These are phyloP conservation scores for Taphrina wiesneri DNA, from an alignment of 1,139 yeast genomes.

Conservation along the genomic window DNA sequence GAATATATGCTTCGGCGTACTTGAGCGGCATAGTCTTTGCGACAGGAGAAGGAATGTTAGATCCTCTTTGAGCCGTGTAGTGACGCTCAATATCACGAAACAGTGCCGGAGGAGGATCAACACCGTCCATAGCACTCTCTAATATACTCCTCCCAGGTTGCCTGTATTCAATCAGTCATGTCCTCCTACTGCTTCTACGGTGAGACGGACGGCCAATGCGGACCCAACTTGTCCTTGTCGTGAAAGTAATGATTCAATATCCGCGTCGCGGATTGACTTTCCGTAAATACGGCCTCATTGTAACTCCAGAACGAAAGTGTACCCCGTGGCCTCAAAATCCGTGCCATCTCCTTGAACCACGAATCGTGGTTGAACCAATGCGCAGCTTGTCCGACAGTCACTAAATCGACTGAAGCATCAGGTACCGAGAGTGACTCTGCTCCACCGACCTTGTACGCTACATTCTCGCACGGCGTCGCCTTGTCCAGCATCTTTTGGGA, in stretches of 20 bases:
- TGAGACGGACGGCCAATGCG: neutral
- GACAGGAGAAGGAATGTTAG: constrained; percentile 49
- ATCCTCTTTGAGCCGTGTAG: constrained; percentile 43
- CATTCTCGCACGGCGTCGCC: constrained; percentile 48
- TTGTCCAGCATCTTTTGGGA: constrained; percentile 62
- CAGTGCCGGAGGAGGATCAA: constrained; percentile 50
- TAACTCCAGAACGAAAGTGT: constrained; percentile 80
- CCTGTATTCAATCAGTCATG: constrained; percentile 55
- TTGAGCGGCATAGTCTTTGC: constrained; percentile 51
- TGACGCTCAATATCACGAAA: constrained; percentile 50
- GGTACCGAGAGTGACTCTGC: constrained; percentile 37
- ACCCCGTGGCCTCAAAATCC: constrained; percentile 60
- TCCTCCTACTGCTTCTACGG: neutral
- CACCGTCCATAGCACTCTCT: constrained; percentile 51
- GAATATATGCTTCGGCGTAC: constrained; percentile 54
- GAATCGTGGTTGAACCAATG: constrained; percentile 70
- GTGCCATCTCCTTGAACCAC: constrained; percentile 56
- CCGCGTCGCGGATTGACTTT: constrained; percentile 50
- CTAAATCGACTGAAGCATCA: constrained; percentile 54
- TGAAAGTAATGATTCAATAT: constrained; percentile 50
- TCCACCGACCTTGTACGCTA: constrained; percentile 34
- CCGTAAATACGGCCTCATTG: constrained; percentile 61
- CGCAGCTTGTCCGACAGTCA: constrained; percentile 74
- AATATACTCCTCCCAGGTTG: constrained; percentile 67
- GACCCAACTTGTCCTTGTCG: constrained; percentile 57